A percentile compares a stretch with the other conserved stretches of the same genome.
Evolutionary conservation across 352 stramenopile genomes (phyloP).

Genomic region (Phytophthora parvispora): DNA sequence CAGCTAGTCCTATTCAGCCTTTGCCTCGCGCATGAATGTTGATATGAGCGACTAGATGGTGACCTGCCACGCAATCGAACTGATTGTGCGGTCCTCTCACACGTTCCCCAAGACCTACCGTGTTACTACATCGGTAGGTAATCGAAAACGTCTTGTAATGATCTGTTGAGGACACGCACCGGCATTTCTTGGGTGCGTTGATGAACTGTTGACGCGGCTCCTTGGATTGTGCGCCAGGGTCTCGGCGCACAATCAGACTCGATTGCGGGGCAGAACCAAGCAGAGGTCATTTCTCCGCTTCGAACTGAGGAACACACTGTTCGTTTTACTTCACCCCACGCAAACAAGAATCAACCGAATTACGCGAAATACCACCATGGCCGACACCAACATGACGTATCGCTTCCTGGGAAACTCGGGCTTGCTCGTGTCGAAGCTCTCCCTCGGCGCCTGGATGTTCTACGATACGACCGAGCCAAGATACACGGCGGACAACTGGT

Average conservation of each 20-base stretch:
- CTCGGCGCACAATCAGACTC: neutral
- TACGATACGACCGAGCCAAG: neutral
- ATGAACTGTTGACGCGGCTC: too few relatives aligned
- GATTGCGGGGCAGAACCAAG: neutral
- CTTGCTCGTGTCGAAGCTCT: neutral
- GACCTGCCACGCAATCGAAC: too few relatives aligned
- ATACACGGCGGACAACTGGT: constrained; percentile 1
- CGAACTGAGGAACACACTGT: neutral
- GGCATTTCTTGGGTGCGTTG: too few relatives aligned
- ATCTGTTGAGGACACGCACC: too few relatives aligned
- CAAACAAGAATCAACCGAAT: neutral
- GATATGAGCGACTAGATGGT: too few relatives aligned
- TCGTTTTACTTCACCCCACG: neutral
- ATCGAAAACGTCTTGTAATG: too few relatives aligned
- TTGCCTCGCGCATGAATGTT: too few relatives aligned
- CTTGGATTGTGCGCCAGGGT: neutral
- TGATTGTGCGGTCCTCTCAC: too few relatives aligned
- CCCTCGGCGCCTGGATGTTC: neutral
- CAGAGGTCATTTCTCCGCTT: neutral
- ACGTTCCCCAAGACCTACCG: too few relatives aligned
- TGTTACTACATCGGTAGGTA: too few relatives aligned
- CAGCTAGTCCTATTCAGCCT: too few relatives aligned
- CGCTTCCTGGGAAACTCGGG: neutral
- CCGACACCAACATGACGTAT: neutral
- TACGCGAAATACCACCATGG: neutral